These are phyloP conservation scores for Hibiscus trionum DNA, from an alignment of 345 rosid genomes.

Conservation along the genomic window DNA sequence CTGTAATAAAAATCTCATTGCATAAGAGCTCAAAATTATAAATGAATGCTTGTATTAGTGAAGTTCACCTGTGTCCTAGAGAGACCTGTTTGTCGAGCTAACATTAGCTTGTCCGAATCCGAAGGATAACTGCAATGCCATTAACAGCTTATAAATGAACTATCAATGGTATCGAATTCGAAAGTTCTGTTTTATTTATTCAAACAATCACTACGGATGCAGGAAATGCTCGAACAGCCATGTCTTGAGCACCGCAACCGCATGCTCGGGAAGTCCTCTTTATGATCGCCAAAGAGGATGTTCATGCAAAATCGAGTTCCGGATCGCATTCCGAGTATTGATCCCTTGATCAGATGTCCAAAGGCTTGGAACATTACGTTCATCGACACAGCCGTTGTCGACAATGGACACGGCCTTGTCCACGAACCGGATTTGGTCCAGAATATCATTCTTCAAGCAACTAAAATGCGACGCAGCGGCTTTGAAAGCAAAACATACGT, in stretches of 20 bases:
- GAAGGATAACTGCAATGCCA: slow-evolving; percentile 27
- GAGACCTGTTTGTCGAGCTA: slow-evolving; percentile 36
- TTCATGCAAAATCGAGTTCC: slow-evolving; percentile 14
- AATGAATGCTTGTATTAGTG: background rate
- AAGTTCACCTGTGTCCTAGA: slow-evolving; percentile 32
- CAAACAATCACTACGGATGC: slow-evolving; percentile 27
- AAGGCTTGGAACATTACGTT: slow-evolving; percentile 9
- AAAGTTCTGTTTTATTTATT: no score
- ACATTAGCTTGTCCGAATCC: slow-evolving; percentile 32
- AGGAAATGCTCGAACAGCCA: slow-evolving; percentile 41
- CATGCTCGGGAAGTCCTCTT: slow-evolving; percentile 35
- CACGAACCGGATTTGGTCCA: slow-evolving; percentile 25
- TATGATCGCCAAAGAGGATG: slow-evolving; percentile 34
- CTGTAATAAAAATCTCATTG: slow-evolving; percentile 14
- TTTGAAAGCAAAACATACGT: slow-evolving; percentile 24
- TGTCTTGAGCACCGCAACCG: slow-evolving; percentile 28
- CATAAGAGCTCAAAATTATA: background rate
- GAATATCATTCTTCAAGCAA: slow-evolving; percentile 29
- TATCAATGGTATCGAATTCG: background rate
- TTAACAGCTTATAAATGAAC: background rate
- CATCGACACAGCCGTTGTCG: background rate
- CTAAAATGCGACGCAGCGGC: slow-evolving; percentile 29
- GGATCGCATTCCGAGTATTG: slow-evolving; percentile 6
- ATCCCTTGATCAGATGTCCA: slow-evolving; percentile 5
- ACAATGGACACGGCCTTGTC: slow-evolving; percentile 6